Evolutionary conservation across 768 basidiomycete species (phyloP).

Genomic region (Bullera alba): DNA sequence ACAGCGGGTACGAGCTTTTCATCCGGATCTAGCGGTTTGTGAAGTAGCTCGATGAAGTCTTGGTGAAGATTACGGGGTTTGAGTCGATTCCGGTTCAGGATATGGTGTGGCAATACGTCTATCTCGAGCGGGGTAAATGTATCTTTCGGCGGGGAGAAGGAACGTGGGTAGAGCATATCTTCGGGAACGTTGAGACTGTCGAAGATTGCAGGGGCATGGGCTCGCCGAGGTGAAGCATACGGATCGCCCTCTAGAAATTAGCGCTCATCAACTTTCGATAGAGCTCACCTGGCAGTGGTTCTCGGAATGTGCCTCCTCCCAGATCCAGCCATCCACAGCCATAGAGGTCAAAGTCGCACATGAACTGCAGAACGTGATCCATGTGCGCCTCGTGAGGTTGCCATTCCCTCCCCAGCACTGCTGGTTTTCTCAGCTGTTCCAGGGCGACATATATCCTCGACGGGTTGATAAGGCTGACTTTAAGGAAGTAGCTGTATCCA

Average conservation of each 20-base stretch:
- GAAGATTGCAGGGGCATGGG: constrained; percentile 23
- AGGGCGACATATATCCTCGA: constrained; percentile 60
- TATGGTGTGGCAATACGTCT: constrained; percentile 71
- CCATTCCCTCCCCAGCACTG: constrained; percentile 71
- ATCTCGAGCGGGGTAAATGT: constrained; percentile 60
- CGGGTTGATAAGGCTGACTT: constrained; percentile 71
- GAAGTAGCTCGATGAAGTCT: constrained; percentile 57
- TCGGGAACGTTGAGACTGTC: constrained; percentile 36
- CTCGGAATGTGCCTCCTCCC: constrained; percentile 49
- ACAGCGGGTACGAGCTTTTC: constrained; percentile 81
- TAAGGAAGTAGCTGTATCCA: constrained; percentile 78
- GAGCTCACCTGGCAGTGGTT: constrained; percentile 47
- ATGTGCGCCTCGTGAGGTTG: constrained; percentile 83
- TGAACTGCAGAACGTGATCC: constrained; percentile 78
- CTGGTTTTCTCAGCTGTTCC: constrained; percentile 72
- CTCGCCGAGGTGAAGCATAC: constrained; percentile 22
- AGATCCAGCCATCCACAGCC: constrained; percentile 87
- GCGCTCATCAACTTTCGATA: background rate
- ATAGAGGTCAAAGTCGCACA: constrained; percentile 90
- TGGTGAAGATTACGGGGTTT: constrained; percentile 63
- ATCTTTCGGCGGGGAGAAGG: constrained; percentile 38
- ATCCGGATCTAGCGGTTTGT: constrained; percentile 48
- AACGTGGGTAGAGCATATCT: constrained; percentile 26
- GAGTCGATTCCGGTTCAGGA: constrained; percentile 71
- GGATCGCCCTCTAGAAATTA: constrained; percentile 36